Evolutionary conservation across 2,329 filamentous ascomycete genomes (phyloP).

Genomic region (Graphilbum ipis-grandicollis): DNA sequence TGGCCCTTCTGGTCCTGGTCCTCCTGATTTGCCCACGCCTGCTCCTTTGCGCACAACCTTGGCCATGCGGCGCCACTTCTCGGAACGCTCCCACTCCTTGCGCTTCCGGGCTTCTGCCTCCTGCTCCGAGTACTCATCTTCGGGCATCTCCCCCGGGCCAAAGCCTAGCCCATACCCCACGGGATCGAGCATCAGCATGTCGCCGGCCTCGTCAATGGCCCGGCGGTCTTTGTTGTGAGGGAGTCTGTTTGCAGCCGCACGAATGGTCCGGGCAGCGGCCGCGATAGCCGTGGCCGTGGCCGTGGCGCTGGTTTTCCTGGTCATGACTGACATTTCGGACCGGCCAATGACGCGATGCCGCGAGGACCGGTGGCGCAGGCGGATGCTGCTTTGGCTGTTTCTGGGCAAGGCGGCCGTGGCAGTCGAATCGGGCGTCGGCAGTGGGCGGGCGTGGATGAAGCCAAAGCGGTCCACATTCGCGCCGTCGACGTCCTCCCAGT

Average conservation of each 20-base stretch:
- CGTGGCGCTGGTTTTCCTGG: not conserved
- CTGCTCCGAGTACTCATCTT: slow-evolving; percentile 35
- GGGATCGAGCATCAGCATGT: slow-evolving; percentile 37
- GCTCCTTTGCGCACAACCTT: slow-evolving; percentile 30
- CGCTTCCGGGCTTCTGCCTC: slow-evolving; percentile 38
- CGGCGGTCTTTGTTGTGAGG: slow-evolving; percentile 43
- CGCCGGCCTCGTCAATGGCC: slow-evolving; percentile 47
- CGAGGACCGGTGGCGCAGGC: not conserved
- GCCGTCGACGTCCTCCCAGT: slow-evolving; percentile 48
- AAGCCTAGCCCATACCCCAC: slow-evolving; percentile 18
- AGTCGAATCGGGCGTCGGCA: slow-evolving; percentile 13
- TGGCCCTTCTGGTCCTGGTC: no score
- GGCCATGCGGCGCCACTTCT: slow-evolving; percentile 54
- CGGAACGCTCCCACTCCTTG: slow-evolving; percentile 44
- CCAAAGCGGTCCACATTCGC: slow-evolving; percentile 50
- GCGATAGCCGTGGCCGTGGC: not conserved
- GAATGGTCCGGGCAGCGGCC: slow-evolving; percentile 28
- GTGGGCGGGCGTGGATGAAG: slow-evolving; percentile 37
- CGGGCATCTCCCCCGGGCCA: slow-evolving; percentile 31
- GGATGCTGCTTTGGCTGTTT: slow-evolving; percentile 20
- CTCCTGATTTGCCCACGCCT: no score
- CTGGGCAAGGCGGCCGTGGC: slow-evolving; percentile 25
- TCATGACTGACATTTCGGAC: not conserved
- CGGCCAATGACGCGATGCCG: not conserved
- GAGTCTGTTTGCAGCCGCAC: slow-evolving; percentile 39